Percentiles rank a stretch among this genome's conserved stretches.
Evolutionary conservation across 2,329 filamentous ascomycete species (phyloP).

Genomic region (Thielaviopsis cerberus): DNA sequence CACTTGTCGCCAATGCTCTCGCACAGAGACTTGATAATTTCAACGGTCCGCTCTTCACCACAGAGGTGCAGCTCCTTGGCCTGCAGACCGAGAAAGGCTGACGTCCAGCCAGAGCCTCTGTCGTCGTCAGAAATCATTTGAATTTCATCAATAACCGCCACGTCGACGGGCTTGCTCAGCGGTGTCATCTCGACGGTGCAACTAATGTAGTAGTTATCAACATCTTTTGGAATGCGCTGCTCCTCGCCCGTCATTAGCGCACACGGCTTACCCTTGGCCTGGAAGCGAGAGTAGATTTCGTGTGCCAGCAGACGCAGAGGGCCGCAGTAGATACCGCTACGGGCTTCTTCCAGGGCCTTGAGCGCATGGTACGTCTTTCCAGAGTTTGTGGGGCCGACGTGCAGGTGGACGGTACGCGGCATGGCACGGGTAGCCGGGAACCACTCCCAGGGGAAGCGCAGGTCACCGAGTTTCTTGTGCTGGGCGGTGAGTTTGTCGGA

Average conservation of each 20-base stretch:
- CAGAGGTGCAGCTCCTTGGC: slow-evolving; percentile 85
- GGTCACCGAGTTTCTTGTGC: slow-evolving; percentile 53
- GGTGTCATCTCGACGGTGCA: slow-evolving; percentile 86
- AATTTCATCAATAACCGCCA: slow-evolving; percentile 94
- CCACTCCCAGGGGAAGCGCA: slow-evolving; percentile 84
- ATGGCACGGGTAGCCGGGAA: slow-evolving; percentile 65
- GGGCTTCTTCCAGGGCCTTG: slow-evolving; percentile 59
- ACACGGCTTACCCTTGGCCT: slow-evolving; percentile 57
- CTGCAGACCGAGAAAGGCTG: slow-evolving; percentile 69
- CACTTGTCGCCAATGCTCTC: slow-evolving; percentile 66
- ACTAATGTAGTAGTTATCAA: slow-evolving; percentile 45
- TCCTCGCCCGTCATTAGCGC: slow-evolving; percentile 85
- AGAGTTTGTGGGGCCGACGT: slow-evolving; percentile 93
- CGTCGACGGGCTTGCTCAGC: slow-evolving; percentile 44
- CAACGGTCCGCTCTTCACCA: slow-evolving; percentile 68
- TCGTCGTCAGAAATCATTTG: slow-evolving; percentile 77
- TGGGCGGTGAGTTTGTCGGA: slow-evolving; percentile 35
- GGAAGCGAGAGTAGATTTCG: slow-evolving; percentile 81
- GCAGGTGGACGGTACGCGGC: slow-evolving; percentile 71
- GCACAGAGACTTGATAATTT: slow-evolving; percentile 60
- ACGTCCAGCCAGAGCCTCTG: slow-evolving; percentile 87
- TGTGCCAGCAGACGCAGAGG: slow-evolving; percentile 77
- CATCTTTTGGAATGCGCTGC: slow-evolving; percentile 45
- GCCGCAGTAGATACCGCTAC: slow-evolving; percentile 72
- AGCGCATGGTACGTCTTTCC: slow-evolving; percentile 94